Base-by-base conservation (phyloP, 495 filamentous ascomycete species). In the Penicillium arizonense region DNA sequence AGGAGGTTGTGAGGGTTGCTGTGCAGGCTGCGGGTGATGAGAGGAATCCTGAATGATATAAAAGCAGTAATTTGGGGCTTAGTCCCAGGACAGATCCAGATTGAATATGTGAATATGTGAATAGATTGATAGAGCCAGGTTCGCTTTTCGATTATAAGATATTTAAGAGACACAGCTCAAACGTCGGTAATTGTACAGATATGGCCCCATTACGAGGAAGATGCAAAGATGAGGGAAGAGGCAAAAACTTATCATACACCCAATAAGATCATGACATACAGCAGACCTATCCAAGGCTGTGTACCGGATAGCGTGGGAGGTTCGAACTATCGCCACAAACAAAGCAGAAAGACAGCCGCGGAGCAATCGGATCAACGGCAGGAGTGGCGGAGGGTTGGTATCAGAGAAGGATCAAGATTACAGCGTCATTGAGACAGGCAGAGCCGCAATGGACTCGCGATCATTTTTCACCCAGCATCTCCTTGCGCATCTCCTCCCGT, bases 401-500 rank as follows among this genome's bases (percentile, higher is more conserved):
- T 30, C 28, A 30, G 8, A 10, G 28, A 24, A 24, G 5, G 3
- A 30, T 30, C 28, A 30, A 30, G 5, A 30, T 30, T 30, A 8
- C 28, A 30, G 7, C 28, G 9, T 2, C 0, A 30, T 7, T 30
- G 28, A 30, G 28, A 30, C 28, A 30, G 18, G 33, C 9, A 39
- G 21, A 33, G 28, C 28, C 21, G 23, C 11, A 13, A 16, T 18
- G 23, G 7, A 21, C n/a, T 18, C 13, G n/a, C 14, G 20, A 50
- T 62, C 47, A 75, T 65, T 76, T 71, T 48, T 65, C 66, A 30
- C 73, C 73, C 46, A 74, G 42, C 61, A 76, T 47, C 46, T 76
- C 71, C 64, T 74, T 75, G 57, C 85, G 77, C 70, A 79, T 85
- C 71, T 78, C 72, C 50, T 82, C 77, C 39, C 82, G 71, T 44